A percentile compares a stretch with the other conserved stretches of the same genome.
These are phyloP conservation scores for Craspedostauros australis DNA, from an alignment of 108 stramenopile species.

Conservation along the genomic window DNA sequence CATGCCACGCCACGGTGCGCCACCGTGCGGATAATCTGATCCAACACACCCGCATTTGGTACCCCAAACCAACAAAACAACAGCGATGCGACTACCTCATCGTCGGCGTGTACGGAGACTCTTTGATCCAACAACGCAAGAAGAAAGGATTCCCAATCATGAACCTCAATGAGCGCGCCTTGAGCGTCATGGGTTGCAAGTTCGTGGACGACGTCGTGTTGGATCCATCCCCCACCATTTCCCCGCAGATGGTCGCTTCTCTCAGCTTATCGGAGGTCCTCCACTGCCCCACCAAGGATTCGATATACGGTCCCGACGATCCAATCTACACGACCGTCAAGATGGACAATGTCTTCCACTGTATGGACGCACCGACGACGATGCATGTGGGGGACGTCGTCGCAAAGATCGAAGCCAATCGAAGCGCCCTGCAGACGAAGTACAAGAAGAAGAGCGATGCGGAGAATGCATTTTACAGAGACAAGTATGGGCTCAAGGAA, in stretches of 20 bases:
- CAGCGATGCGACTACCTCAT: constrained; percentile 92
- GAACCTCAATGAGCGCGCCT: constrained; percentile 94
- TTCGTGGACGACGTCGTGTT: constrained; percentile 97
- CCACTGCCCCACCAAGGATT: constrained; percentile 46
- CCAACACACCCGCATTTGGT: too few species aligned
- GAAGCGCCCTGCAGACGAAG: constrained; percentile 59
- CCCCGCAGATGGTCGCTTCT: constrained; percentile 88
- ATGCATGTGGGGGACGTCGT: constrained; percentile 63
- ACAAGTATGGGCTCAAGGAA: constrained; percentile 45
- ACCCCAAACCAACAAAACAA: background rate
- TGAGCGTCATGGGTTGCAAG: constrained; percentile 89
- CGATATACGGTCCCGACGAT: too few species aligned
- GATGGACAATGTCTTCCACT: too few species aligned
- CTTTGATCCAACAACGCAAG: constrained; percentile 79
- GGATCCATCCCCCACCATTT: constrained; percentile 88
- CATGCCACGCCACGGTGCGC: too few species aligned
- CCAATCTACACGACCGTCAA: too few species aligned
- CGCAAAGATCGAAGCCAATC: constrained; percentile 65
- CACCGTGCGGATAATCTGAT: too few species aligned
- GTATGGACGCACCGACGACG: too few species aligned
- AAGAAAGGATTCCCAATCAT: constrained; percentile 56
- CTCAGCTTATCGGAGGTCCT: constrained; percentile 70
- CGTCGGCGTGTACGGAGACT: constrained; percentile 97
- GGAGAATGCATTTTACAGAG: constrained; percentile 67
- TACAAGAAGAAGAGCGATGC: constrained; percentile 76